These are phyloP conservation scores for Tolypocladium tropicale DNA, from an alignment of 2,329 filamentous ascomycete species.

Conservation along the genomic window DNA sequence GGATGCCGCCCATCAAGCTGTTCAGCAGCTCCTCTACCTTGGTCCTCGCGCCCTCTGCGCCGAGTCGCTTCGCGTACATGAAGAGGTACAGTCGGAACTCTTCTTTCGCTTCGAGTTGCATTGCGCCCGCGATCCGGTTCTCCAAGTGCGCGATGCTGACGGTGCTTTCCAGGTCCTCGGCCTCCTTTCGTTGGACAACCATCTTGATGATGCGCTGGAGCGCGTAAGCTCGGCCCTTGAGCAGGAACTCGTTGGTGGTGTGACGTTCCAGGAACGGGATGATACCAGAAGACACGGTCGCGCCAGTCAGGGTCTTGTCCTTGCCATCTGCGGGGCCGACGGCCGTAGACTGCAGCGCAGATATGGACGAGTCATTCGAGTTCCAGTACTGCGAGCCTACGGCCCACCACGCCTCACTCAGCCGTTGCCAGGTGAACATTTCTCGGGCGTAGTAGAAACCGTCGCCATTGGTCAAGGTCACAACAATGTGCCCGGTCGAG, in stretches of 20 bases:
- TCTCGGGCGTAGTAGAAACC: conserved; percentile 80
- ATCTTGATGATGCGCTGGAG: conserved; percentile 86
- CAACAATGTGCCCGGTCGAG: conserved; percentile 71
- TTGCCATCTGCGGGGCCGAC: conserved; percentile 42
- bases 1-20: conserved; percentile 64
- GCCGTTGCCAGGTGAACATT: conserved; percentile 85
- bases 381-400: conserved; percentile 99
- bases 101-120: conserved; percentile 75
- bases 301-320: conserved; percentile 34
- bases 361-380: conserved; percentile 82
- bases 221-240: conserved; percentile 86
- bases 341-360: conserved; percentile 64
- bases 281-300: conserved; percentile 73
- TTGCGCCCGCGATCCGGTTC: conserved; percentile 81
- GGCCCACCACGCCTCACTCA: conserved; percentile 98
- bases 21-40: conserved; percentile 92
- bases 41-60: conserved; percentile 72
- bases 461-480: conserved; percentile 91
- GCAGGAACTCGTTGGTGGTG: conserved; percentile 83
- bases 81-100: conserved; percentile 93
- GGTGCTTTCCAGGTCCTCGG: conserved; percentile 81
- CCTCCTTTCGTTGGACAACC: conserved; percentile 78
- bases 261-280: conserved; percentile 89
- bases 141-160: conserved; percentile 93
- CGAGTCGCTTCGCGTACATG: conserved; percentile 95